Percentiles rank a stretch among this genome's conserved stretches.
These are phyloP conservation scores for Pholiota conissans DNA, from an alignment of 768 basidiomycete genomes.

Conservation along the genomic window DNA sequence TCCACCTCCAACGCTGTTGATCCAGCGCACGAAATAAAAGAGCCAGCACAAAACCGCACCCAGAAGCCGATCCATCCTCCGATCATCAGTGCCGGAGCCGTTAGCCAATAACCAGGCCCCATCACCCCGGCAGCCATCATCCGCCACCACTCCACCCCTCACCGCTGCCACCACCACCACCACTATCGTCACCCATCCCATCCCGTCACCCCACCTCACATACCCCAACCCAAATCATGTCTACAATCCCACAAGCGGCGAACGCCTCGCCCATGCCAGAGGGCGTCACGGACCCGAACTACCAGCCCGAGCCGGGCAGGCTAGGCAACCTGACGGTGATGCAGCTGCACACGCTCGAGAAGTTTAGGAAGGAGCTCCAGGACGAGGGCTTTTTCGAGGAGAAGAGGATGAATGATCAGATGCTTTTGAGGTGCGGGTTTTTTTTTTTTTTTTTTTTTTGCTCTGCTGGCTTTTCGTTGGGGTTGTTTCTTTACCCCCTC, in stretches of 20 bases:
- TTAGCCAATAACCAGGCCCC: not conserved
- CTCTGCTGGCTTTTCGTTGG: not conserved
- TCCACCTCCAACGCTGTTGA: too few species aligned
- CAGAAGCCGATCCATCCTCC: too few species aligned
- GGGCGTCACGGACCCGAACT: constrained; percentile 63
- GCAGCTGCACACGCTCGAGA: constrained; percentile 69
- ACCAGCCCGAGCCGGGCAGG: constrained; percentile 68
- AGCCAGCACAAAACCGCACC: too few species aligned
- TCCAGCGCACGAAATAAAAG: too few species aligned
- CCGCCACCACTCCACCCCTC: not conserved
- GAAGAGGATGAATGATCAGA: constrained; percentile 70
- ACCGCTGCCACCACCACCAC: not conserved
- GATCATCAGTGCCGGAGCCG: not conserved
- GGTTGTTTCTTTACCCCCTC: not conserved
- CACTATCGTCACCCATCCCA: too few species aligned
- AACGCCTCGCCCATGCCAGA: constrained; percentile 56
- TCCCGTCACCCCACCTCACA: too few species aligned
- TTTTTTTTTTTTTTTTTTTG: not conserved
- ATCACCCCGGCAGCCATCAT: not conserved
- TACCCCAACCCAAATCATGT: too few species aligned
- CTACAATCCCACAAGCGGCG: constrained; percentile 32
- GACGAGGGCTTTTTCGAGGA: constrained; percentile 62
- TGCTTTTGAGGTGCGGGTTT: constrained; percentile 57
- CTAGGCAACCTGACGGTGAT: constrained; percentile 72
- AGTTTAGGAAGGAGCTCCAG: constrained; percentile 65